Evolutionary conservation across 192 early-diverging fungal genomes (phyloP).

Genomic region (Linnemannia zychae): DNA sequence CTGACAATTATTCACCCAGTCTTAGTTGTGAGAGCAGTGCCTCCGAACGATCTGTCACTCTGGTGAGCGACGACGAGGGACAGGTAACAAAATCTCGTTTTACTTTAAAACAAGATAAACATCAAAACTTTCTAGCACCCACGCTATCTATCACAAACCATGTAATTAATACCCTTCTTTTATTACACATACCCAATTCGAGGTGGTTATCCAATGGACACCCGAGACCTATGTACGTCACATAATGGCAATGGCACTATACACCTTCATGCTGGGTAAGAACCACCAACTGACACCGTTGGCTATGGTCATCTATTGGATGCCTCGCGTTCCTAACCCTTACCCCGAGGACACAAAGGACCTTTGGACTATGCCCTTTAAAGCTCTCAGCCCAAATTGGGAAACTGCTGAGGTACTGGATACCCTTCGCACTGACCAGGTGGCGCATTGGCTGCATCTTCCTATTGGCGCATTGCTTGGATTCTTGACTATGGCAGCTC

Average conservation of each 20-base stretch:
- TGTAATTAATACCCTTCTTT: no score
- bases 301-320: constrained; percentile 22
- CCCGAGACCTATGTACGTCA: neutral
- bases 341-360: neutral
- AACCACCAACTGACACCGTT: constrained; percentile 8
- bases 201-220: neutral
- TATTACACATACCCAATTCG: no score
- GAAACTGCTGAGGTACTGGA: neutral
- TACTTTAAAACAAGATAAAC: no score
- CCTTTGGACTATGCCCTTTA: constrained; percentile 13
- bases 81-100: no score
- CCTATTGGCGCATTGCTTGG: constrained; percentile 18
- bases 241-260: neutral
- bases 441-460: constrained; percentile 35
- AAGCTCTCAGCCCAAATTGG: neutral
- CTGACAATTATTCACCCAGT: no score
- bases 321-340: neutral
- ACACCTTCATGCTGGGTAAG: neutral
- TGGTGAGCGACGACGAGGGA: no score
- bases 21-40: no score
- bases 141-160: no score
- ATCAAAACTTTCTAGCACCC: no score
- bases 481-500: constrained; percentile 6
- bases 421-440: constrained; percentile 22
- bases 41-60: no score